Evolutionary conservation across 2,329 filamentous ascomycete genomes (phyloP).

Genomic region (Aspergillus fructus): DNA sequence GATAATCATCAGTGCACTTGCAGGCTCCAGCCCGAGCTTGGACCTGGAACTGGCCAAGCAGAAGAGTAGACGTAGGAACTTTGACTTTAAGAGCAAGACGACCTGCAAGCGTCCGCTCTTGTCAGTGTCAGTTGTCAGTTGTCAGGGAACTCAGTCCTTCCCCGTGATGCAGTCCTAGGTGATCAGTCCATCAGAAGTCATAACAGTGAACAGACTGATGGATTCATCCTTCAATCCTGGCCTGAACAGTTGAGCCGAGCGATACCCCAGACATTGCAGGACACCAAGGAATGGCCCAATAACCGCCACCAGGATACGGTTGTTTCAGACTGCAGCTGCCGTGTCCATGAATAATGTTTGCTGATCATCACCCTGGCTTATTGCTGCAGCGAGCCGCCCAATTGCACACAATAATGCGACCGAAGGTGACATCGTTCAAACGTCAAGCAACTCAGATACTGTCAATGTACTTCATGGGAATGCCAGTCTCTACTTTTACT

Average conservation of each 20-base stretch:
- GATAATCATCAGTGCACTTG: too few relatives aligned
- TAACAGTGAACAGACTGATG: background rate
- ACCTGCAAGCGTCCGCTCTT: too few relatives aligned
- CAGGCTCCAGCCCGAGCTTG: too few relatives aligned
- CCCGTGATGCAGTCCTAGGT: too few relatives aligned
- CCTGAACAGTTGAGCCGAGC: slow-evolving; percentile 1
- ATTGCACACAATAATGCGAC: background rate
- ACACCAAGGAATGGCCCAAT: too few relatives aligned
- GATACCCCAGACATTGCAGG: background rate
- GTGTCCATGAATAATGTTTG: background rate
- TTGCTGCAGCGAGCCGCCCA: slow-evolving; percentile 1
- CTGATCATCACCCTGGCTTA: slow-evolving; percentile 1
- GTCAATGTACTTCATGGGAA: background rate
- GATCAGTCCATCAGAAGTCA: too few relatives aligned
- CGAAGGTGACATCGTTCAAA: background rate
- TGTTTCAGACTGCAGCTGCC: background rate
- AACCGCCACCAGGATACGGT: too few relatives aligned
- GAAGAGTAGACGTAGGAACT: too few relatives aligned
- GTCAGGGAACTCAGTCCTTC: too few relatives aligned
- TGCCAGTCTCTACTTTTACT: background rate
- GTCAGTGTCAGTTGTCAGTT: too few relatives aligned
- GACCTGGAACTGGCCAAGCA: too few relatives aligned
- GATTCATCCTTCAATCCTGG: background rate
- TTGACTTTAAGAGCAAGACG: too few relatives aligned
- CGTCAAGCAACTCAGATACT: background rate